These are phyloP conservation scores for Penicillium hordei DNA, from an alignment of 2,329 filamentous ascomycete species.

Conservation along the genomic window DNA sequence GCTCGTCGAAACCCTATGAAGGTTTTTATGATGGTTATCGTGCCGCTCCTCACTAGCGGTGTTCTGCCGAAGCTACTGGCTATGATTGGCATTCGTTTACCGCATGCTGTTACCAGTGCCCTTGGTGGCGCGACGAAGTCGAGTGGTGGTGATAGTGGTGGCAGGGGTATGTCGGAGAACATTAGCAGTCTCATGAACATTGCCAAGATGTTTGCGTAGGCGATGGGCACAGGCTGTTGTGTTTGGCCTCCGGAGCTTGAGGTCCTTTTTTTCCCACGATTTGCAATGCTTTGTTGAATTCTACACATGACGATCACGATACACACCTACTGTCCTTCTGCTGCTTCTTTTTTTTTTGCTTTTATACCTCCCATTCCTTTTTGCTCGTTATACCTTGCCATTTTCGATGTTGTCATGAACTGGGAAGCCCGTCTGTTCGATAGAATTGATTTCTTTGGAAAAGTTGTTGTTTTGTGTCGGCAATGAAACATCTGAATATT, in stretches of 20 bases:
- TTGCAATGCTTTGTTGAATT: not conserved
- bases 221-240: not conserved
- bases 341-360: constrained; percentile 11
- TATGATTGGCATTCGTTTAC: constrained; percentile 76
- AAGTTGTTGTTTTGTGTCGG: not conserved
- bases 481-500: not conserved
- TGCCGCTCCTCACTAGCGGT: constrained; percentile 84
- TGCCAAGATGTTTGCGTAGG: constrained; percentile 40
- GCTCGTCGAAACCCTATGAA: constrained; percentile 81
- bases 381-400: constrained; percentile 11
- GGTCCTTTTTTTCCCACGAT: not conserved
- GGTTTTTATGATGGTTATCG: constrained; percentile 80
- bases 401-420: constrained; percentile 12
- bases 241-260: not conserved
- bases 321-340: constrained; percentile 14
- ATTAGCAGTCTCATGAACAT: constrained; percentile 35
- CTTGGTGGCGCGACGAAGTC: constrained; percentile 31
- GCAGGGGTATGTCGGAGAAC: constrained; percentile 35
- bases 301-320: constrained; percentile 23
- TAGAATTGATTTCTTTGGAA: constrained; percentile 3
- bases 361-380: constrained; percentile 1
- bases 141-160: constrained; percentile 15
- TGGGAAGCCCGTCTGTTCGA: constrained; percentile 20
- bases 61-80: constrained; percentile 74
- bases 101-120: constrained; percentile 55